Base-by-base conservation (phyloP, 345 rosid genomes). In the Aquilaria yunnanensis region DNA sequence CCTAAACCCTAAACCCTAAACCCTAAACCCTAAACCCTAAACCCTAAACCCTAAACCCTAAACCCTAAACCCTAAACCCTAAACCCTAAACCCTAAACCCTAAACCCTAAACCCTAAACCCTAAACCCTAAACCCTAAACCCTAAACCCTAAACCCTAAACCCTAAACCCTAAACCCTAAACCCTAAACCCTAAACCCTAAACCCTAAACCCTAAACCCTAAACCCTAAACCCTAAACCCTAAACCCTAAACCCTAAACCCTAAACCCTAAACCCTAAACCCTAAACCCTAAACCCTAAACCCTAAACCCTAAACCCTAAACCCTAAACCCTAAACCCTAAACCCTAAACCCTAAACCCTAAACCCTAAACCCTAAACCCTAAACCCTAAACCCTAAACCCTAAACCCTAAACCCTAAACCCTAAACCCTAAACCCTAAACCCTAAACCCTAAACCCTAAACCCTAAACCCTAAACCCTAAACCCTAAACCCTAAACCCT, bases 331-430 rank as follows among this genome's bases (percentile, higher is more conserved):
- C 51, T 53, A 63, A 63, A 51, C 66, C 66, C 48, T 32, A n/a
- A n/a, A 63, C 63, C 63, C 57, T 49, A 66, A 66, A 58, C 63
- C 70, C 63, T 37, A 57, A 67, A 52, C 64, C 63, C 53, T 59
- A 59, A 57, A 48, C 58, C 57, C 52, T 32, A 43, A 66, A 59
- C 57, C 59, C 47, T 41, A 50, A 67, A 43, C 63, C 70, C 53
- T 51, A 67, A 51, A 51, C 64, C 70, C 59, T 41, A 59, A 67
- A 54, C 60, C 62, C 52, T 43, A 51, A 67, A 51, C 58, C 69
- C 9, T n/a, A 45, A 65, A 65, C 46, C 70, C 64, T 52, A 67
- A 67, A 67, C 70, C 70, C 69, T 58, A 67, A 43, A n/a, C 70
- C 57, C 50, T 34, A 59, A 59, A 60, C 70, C 61, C 47, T 47